These are phyloP conservation scores for Phalaenopsis equestris DNA, from an alignment of 106 monocot genomes.

Conservation along the genomic window DNA sequence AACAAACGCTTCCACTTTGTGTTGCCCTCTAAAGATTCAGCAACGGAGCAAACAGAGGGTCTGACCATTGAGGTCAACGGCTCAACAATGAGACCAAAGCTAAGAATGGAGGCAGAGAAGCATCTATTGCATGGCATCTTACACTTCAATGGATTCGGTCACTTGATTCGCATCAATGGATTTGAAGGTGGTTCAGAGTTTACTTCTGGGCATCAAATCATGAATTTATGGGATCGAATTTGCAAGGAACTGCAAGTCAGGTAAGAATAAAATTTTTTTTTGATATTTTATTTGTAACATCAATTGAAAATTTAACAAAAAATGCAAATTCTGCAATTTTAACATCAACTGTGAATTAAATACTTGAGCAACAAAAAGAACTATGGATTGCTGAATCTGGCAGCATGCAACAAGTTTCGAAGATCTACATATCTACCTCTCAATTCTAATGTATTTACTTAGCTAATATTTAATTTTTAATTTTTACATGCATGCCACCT, in stretches of 20 bases:
- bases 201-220: constrained; percentile 56
- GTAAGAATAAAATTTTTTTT: constrained; percentile 28
- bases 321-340: background rate
- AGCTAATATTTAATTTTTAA: too few species aligned
- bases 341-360: background rate
- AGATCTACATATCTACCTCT: too few species aligned
- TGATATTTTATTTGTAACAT: background rate
- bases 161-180: constrained; percentile 66
- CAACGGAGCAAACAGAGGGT: background rate
- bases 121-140: constrained; percentile 69
- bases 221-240: constrained; percentile 74
- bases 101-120: background rate
- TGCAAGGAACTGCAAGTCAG: constrained; percentile 52
- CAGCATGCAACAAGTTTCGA: too few species aligned
- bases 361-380: too few species aligned
- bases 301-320: too few species aligned
- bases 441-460: too few species aligned
- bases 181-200: constrained; percentile 59
- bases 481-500: too few species aligned
- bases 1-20: constrained; percentile 75
- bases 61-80: constrained; percentile 11
- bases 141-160: constrained; percentile 81
- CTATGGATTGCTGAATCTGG: too few species aligned
- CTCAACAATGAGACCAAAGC: constrained; percentile 3
- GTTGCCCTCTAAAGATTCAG: constrained; percentile 34